A percentile compares a stretch with the other conserved stretches of the same genome.
Conservation (phyloP, 2,329 filamentous ascomycete genomes). For the Pestalotiopsis sp. region DNA sequence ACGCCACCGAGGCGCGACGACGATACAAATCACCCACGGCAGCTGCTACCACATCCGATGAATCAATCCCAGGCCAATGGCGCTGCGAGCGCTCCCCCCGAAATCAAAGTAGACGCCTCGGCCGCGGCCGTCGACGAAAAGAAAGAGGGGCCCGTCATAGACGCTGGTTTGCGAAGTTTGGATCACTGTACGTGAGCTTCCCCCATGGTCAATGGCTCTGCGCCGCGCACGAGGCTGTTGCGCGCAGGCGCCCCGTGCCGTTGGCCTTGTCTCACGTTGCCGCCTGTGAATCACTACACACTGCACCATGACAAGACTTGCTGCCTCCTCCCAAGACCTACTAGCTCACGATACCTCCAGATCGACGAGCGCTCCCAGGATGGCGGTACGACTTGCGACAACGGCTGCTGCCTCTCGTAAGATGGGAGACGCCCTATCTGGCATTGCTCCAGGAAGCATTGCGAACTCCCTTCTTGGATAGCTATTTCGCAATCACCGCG, state of each 20-base stretch:
- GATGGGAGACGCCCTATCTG: slow-evolving; percentile 94
- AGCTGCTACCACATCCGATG: slow-evolving; percentile 24
- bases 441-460: slow-evolving; percentile 80
- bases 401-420: slow-evolving; percentile 78
- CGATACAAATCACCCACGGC: slow-evolving; percentile 17
- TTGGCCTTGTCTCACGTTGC: neutral
- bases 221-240: neutral
- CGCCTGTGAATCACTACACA: neutral
- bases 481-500: slow-evolving; percentile 95
- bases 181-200: slow-evolving; percentile 67
- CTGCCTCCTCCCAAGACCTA: neutral
- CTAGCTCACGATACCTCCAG: slow-evolving; percentile 43
- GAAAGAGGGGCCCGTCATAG: slow-evolving; percentile 41
- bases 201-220: neutral
- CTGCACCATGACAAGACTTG: neutral
- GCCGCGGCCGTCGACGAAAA: slow-evolving; percentile 43
- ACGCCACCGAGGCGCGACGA: neutral
- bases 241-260: neutral
- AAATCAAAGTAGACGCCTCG: slow-evolving; percentile 15
- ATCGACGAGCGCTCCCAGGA: slow-evolving; percentile 77
- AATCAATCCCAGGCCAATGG: slow-evolving; percentile 34
- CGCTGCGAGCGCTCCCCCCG: slow-evolving; percentile 21
- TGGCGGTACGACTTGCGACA: slow-evolving; percentile 91
- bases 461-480: slow-evolving; percentile 83
- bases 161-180: slow-evolving; percentile 79